Evolutionary conservation across 2,329 filamentous ascomycete genomes (phyloP).

Genomic region (Ascochyta fabae): DNA sequence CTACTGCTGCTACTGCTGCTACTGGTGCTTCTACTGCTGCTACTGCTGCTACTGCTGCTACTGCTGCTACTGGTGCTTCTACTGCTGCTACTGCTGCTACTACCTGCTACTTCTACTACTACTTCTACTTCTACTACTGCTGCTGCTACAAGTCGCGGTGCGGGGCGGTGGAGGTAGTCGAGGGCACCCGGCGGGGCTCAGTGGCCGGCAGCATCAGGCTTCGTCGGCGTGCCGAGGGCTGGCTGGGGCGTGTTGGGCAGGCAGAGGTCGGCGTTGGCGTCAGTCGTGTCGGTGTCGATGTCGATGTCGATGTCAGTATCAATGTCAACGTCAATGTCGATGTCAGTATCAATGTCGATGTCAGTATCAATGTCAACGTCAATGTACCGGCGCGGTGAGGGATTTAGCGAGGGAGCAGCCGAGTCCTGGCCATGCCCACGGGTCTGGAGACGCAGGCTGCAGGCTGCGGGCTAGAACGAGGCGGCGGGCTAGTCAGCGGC

Average conservation of each 20-base stretch:
- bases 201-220: constrained; percentile 6
- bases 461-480: background rate
- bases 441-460: background rate
- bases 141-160: background rate
- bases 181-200: constrained; percentile 3
- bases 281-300: too few relatives aligned
- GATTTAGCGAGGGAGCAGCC: constrained; percentile 8
- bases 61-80: too few relatives aligned
- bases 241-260: background rate
- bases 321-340: background rate
- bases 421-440: constrained; percentile 3
- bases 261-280: background rate
- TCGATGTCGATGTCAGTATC: too few relatives aligned
- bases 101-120: too few relatives aligned
- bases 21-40: too few relatives aligned
- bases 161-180: background rate
- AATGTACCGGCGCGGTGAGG: background rate
- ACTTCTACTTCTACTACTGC: background rate
- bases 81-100: too few relatives aligned
- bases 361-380: background rate
- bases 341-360: background rate
- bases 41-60: background rate
- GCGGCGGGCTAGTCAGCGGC: background rate
- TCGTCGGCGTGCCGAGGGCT: background rate
- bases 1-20: too few relatives aligned